Evolutionary conservation across 2,329 filamentous ascomycete species (phyloP), one percentile per base, ranked within the genome.

Genomic region (Lecanicillium sp.): DNA sequence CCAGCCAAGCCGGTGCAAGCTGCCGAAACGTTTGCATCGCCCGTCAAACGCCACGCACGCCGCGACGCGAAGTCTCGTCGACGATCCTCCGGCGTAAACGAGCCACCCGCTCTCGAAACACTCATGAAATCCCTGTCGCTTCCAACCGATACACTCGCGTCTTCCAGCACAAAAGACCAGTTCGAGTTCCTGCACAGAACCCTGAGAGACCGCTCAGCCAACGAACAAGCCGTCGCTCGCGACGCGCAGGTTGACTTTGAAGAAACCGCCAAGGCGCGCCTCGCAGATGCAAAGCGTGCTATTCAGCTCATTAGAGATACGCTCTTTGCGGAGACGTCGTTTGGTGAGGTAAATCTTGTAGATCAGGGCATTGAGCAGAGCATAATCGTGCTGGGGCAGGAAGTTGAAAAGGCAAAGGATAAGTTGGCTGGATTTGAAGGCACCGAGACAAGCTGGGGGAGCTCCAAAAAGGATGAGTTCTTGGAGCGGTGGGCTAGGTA

Each of bases 161-260:
- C 56, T 1, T 47, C 48, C 2, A 48, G 50, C 1, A 42, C 43
- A 4, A 39, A 39, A 4, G 48, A 49, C 0, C 52, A 59, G 37
- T 52, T 53, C 2, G 51, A 58, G 1, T 50, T 51, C 1, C 47
- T 72, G 3, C 49, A 53, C 1, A 61, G 62, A 7, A 56, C 49
- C 0, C 50, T 70, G 2, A 45, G 49, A 0, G 68, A 72, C 7
- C 61, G 71, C 13, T 49, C 49, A 4, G 46, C 41, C 3, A 74
- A 74, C 48, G 55, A 63, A 1, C 56, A 59, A 11, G 67, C 65
- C 14, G 64, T 76, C 5, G 59, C 61, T 2, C 55, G 51, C 4
- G 66, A 61, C 44, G 58, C 68, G 0, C 74, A 79, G 46, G 63
- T 66, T 12, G 63, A 64, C 1, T 70, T 74, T n/a, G 75, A 79